These are phyloP conservation scores for Termitomyces sp. DNA, from an alignment of 768 basidiomycete genomes.

Conservation along the genomic window DNA sequence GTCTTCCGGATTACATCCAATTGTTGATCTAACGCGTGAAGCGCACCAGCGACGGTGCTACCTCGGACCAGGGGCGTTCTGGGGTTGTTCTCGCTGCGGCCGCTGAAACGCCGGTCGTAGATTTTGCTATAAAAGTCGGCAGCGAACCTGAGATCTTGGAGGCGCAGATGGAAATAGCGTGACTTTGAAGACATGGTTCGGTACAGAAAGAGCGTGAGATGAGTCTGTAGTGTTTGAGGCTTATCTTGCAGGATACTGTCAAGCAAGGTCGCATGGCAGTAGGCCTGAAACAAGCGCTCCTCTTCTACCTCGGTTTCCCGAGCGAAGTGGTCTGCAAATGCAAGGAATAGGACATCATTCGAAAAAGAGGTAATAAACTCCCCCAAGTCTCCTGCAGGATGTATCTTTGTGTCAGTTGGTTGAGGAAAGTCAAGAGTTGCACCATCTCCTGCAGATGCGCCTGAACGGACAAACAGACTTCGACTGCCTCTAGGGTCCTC, in stretches of 20 bases:
- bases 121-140: slow-evolving; percentile 73
- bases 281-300: slow-evolving; percentile 61
- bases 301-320: slow-evolving; percentile 52
- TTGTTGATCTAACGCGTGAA: slow-evolving; percentile 55
- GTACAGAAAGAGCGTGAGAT: slow-evolving; percentile 66
- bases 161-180: slow-evolving; percentile 56
- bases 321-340: slow-evolving; percentile 77
- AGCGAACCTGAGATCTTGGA: slow-evolving; percentile 72
- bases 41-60: slow-evolving; percentile 59
- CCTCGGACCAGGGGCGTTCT: slow-evolving; percentile 68
- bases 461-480: slow-evolving; percentile 84
- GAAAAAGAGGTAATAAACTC: slow-evolving; percentile 88
- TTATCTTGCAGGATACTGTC: slow-evolving; percentile 94
- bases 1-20: slow-evolving; percentile 40
- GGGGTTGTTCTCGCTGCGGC: slow-evolving; percentile 56
- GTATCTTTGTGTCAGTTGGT: slow-evolving; percentile 55
- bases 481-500: slow-evolving; percentile 93
- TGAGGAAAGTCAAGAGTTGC: slow-evolving; percentile 84
- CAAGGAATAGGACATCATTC: slow-evolving; percentile 71
- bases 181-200: slow-evolving; percentile 54
- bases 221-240: slow-evolving; percentile 67
- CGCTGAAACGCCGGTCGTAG: slow-evolving; percentile 71
- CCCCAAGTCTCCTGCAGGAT: slow-evolving; percentile 68
- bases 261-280: slow-evolving; percentile 70
- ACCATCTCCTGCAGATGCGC: slow-evolving; percentile 77